phyloP scores from a whole-genome alignment of 2,329 filamentous ascomycete species.

The Didymella arachidicola region DNA sequence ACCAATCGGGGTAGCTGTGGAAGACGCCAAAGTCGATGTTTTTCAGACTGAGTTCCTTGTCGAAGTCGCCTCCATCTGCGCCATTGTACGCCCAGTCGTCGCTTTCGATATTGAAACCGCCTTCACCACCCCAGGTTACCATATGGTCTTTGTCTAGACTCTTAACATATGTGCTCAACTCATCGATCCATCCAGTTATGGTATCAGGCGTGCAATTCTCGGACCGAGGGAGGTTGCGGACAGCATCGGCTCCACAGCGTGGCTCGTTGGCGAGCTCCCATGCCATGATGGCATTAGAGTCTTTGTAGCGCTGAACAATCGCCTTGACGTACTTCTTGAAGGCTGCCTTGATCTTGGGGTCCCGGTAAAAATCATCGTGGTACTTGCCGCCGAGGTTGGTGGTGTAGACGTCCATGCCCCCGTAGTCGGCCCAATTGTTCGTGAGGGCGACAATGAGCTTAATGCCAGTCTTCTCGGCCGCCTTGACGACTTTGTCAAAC shows the following conservation, averaged over 20 bases:
- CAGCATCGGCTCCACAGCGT: conserved; percentile 39
- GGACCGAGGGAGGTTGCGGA: conserved; percentile 41
- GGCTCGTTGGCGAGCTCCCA: conserved; percentile 64
- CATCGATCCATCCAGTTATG: conserved; percentile 60
- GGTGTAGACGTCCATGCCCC: conserved; percentile 67
- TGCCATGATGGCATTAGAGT: conserved; percentile 60
- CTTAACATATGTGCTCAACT: conserved; percentile 65
- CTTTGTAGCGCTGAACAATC: conserved; percentile 59
- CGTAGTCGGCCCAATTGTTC: conserved; percentile 68
- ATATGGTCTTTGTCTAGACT: conserved; percentile 61
- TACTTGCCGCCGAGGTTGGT: conserved; percentile 62
- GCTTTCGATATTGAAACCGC: conserved; percentile 43
- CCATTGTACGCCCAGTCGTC: conserved; percentile 52
- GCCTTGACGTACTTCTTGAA: conserved; percentile 60
- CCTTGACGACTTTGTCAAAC: conserved; percentile 62
- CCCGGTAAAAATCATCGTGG: conserved; percentile 58
- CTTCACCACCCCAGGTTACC: conserved; percentile 63
- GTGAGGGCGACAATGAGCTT: conserved; percentile 64
- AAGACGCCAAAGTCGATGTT: conserved; percentile 64
- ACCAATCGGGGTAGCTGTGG: conserved; percentile 65
- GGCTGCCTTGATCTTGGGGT: conserved; percentile 60
- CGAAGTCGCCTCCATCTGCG: conserved; percentile 62
- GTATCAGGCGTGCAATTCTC: conserved; percentile 49
- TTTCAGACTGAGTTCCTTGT: conserved; percentile 57
- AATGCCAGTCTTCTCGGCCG: conserved; percentile 58